Percentiles rank a stretch among this genome's conserved stretches.
phyloP scores from a whole-genome alignment of 129 eudicot species.

The Cynara cardunculus region DNA sequence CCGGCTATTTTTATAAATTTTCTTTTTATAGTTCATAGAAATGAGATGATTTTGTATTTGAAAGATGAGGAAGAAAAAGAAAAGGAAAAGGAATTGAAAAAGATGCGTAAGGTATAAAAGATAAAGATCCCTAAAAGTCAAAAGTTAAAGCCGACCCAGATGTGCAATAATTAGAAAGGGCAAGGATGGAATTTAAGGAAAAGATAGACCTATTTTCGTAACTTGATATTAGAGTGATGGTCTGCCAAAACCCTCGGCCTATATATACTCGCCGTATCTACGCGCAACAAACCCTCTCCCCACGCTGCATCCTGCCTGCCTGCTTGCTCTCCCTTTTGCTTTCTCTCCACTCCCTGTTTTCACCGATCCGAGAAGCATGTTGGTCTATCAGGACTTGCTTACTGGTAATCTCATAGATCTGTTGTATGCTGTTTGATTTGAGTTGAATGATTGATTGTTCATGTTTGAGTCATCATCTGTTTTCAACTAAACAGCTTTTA shows the following conservation, averaged over 20 bases:
- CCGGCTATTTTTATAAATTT: too few relatives aligned
- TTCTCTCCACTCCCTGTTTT: not conserved
- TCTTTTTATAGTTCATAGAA: too few relatives aligned
- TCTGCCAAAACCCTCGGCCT: constrained; percentile 28
- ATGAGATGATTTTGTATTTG: too few relatives aligned
- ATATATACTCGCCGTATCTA: constrained; percentile 21
- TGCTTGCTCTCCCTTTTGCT: constrained; percentile 14
- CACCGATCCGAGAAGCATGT: constrained; percentile 40
- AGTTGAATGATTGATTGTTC: not conserved
- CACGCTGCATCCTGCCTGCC: constrained; percentile 19
- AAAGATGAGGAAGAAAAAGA: too few relatives aligned
- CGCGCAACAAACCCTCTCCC: constrained; percentile 31
- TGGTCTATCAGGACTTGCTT: constrained; percentile 61
- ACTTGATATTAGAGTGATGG: constrained; percentile 2
- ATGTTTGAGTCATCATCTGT: not conserved
- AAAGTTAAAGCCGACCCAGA: constrained; percentile 16
- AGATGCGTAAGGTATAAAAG: constrained; percentile 20
- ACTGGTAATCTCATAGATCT: constrained; percentile 30
- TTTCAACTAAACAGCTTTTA: not conserved
- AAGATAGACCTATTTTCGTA: constrained; percentile 1
- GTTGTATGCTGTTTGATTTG: not conserved
- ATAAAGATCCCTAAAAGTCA: constrained; percentile 19
- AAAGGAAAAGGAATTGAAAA: not conserved
- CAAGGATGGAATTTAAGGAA: not conserved
- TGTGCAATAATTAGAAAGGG: constrained; percentile 22